Evolutionary conservation across 2,329 filamentous ascomycete genomes (phyloP), one percentile per base, ranked within the genome.

Genomic region (Ceratocystis alfenasii): DNA sequence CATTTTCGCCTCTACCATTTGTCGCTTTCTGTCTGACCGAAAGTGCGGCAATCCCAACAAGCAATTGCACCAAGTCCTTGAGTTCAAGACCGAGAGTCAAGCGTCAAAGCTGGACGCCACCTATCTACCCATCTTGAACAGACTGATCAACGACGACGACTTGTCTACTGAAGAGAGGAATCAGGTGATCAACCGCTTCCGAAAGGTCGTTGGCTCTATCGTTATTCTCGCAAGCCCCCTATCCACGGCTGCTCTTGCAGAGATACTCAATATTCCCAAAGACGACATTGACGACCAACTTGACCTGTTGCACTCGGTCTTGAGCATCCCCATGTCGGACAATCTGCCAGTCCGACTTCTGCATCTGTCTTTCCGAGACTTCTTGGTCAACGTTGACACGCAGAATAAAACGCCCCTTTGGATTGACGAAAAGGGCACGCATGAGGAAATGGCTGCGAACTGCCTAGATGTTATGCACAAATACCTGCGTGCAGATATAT

Each of bases 301-400:
- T 25, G 55, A 59, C 55, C 28, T 59, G 17, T 12, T 36, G 30
- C 55, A 59, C n/a, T 59, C 55, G 15, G 55, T 59, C 22, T 4
- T 59, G 5, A 33, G 17, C 25, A 33, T 59, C 8, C 55, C 55
- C 30, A 12, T 8, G 17, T 30, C 55, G 55, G 7, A 22, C 33
- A 7, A 36, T 33, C 6, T 36, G 17, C 55, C 55, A 10, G 28
- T 59, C 1, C 55, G 28, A 17, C 55, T 59, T 8, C 8, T 36
- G 8, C 28, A 59, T 59, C n/a, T 59, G 30, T 59, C 55, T 3
- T 59, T 59, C 3, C 55, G 55, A 28, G 55, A 59, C 10, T 59
- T 59, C n/a, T n/a, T 59, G 17, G 55, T 59, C 8, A n/a, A 57
- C 30, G 7, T 5, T 3, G 53, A 30, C 15, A 57, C 22, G 25